Conservation (phyloP, 257 asterid genomes). For the Capsicum pubescens region DNA sequence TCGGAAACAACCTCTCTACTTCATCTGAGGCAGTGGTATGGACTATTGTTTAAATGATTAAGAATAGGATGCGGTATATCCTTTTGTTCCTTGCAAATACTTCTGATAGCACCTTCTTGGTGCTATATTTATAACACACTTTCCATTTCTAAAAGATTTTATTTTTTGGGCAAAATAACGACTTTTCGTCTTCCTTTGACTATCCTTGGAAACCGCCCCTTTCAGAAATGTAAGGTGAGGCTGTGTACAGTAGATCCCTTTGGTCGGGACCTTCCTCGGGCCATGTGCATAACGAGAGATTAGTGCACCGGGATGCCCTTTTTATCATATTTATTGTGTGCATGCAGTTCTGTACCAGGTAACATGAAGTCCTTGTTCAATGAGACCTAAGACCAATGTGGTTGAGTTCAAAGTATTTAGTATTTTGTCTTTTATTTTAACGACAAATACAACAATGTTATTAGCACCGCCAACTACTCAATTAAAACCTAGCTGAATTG, state of each 20-base stretch:
- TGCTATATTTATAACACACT: neutral
- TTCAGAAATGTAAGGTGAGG: too few species aligned
- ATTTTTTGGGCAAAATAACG: neutral
- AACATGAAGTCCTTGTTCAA: neutral
- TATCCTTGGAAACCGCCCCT: too few species aligned
- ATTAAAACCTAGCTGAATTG: neutral
- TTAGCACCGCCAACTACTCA: neutral
- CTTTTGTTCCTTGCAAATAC: neutral
- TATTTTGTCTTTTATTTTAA: neutral
- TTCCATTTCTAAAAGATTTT: neutral
- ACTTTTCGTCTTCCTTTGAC: neutral
- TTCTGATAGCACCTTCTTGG: neutral
- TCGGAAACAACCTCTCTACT: too few species aligned
- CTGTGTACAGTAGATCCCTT: too few species aligned
- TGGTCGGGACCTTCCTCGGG: too few species aligned
- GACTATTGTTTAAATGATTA: neutral
- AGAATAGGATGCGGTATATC: neutral
- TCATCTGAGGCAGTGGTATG: too few species aligned
- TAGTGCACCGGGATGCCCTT: too few species aligned
- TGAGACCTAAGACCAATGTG: neutral
- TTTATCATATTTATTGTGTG: neutral
- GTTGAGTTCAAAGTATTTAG: neutral
- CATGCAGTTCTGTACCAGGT: neutral
- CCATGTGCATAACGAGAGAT: too few species aligned
- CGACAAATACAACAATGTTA: neutral